Base-by-base conservation (phyloP, 208 protist species). In the Leishmania aethiopica region DNA sequence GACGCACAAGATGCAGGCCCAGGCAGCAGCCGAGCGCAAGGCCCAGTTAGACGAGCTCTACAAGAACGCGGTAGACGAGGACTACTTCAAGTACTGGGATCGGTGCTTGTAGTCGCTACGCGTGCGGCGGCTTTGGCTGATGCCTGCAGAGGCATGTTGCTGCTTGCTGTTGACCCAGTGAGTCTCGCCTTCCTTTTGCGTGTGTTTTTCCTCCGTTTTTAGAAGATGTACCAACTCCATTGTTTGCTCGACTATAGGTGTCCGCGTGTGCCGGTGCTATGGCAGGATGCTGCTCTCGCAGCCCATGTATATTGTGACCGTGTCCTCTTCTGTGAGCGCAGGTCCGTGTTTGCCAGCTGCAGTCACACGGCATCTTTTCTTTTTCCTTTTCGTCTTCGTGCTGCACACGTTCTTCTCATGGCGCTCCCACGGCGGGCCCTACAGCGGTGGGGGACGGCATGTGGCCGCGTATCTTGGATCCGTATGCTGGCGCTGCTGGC, bases 41-140 rank as follows among this genome's bases (percentile, higher is more conserved):
- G 89, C 84, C 11, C 42, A 93, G 37, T 69, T 96, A 78, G 89
- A 97, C 79, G 80, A 93, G 55, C 83, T 97, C 47, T 98, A 97
- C 87, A 94, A 91, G 28, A 97, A 97, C 77, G 86, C 79, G 1
- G 91, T 98, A 55, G 94, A 96, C 79, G 96, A 98, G 81, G 93
- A 98, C 86, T 98, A 97, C 84, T 98, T 92, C 89, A 96, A 98
- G 89, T 92, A 95, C 84, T 98, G 92, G 94, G 92, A 95, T 81
- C 83, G 86, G 8, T 96, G 92, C 73, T 84, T 94, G 88, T 97
- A 93, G 82, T 70, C 42, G 25, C 3, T 45, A 51, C 25, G 22
- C 32, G 25, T 74, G 22, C 47, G 78, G 42, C 4, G n/a, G 15
- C 45, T n/a, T 47, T 3, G 55, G 57, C 51, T 70, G 40, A 57